phyloP scores from a whole-genome alignment of 176 grass and related monocot genomes.

The Saccharum spontaneum region DNA sequence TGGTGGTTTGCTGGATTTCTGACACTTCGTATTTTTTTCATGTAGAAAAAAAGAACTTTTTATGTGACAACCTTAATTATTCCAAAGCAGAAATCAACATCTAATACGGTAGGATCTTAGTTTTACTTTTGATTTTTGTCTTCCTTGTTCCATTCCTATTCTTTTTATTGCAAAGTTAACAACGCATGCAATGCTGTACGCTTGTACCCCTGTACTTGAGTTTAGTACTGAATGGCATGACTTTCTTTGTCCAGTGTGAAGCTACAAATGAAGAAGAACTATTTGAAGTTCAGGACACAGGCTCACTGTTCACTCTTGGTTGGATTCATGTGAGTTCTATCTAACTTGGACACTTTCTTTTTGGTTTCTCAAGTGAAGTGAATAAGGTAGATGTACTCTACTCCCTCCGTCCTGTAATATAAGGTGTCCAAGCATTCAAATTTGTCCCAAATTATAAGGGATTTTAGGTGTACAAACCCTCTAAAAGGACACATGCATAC shows the following conservation, averaged over 20 bases:
- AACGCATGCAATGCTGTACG: background rate
- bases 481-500: background rate
- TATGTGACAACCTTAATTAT: constrained; percentile 92
- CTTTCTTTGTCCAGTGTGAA: constrained; percentile 68
- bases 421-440: background rate
- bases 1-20: constrained; percentile 32
- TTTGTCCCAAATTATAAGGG: background rate
- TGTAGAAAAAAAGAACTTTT: constrained; percentile 98
- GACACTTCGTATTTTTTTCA: constrained; percentile 43
- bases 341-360: constrained; percentile 22
- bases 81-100: constrained; percentile 96
- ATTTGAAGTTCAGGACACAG: constrained; percentile 94
- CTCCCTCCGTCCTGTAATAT: background rate
- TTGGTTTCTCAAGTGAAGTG: constrained; percentile 31
- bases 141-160: constrained; percentile 2
- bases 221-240: constrained; percentile 3
- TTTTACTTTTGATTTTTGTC: constrained; percentile 13
- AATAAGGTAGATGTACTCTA: constrained; percentile 24
- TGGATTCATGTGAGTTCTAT: constrained; percentile 99
- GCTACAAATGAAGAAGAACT: constrained; percentile 99
- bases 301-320: constrained; percentile 95
- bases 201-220: constrained; percentile 21
- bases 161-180: background rate
- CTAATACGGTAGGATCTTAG: constrained; percentile 74
- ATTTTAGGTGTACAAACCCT: background rate